phyloP scores from a whole-genome alignment of 2,329 filamentous ascomycete species.

The Chaetomiaceae sp. region DNA sequence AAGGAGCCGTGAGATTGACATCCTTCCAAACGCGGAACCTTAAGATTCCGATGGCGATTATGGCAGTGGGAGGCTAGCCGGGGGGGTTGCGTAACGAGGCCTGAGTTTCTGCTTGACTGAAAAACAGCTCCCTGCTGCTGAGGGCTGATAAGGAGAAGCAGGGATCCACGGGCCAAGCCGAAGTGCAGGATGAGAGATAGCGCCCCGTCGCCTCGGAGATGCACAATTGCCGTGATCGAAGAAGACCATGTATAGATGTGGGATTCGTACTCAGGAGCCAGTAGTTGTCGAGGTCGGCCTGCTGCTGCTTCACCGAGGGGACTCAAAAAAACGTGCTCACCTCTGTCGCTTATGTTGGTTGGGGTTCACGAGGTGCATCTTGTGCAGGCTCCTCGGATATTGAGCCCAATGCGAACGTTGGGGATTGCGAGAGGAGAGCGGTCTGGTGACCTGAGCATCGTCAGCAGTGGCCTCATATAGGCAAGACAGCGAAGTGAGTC shows the following conservation, averaged over 20 bases:
- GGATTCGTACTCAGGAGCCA: not conserved
- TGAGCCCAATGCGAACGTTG: too few relatives aligned
- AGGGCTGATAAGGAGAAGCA: slow-evolving; percentile 10
- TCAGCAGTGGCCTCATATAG: not conserved
- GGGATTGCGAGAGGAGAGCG: not conserved
- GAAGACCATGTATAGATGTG: not conserved
- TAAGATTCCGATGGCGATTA: not conserved
- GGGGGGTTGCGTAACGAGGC: too few relatives aligned
- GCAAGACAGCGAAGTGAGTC: not conserved
- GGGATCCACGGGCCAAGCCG: slow-evolving; percentile 5
- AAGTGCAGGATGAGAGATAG: slow-evolving; percentile 10
- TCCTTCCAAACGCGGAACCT: not conserved
- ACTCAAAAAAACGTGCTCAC: not conserved
- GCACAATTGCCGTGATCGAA: not conserved
- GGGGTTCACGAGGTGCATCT: too few relatives aligned
- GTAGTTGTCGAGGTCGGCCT: not conserved
- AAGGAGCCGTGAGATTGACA: not conserved
- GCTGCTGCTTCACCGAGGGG: not conserved
- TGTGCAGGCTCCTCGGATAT: too few relatives aligned
- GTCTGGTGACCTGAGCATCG: not conserved
- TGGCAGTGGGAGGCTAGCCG: not conserved
- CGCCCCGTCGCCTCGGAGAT: slow-evolving; percentile 14
- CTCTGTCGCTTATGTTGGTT: too few relatives aligned
- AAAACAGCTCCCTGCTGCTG: not conserved
- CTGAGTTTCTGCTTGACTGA: not conserved